Conservation (phyloP, 129 eudicot species). For the Rutidosis leptorrhynchoides region DNA sequence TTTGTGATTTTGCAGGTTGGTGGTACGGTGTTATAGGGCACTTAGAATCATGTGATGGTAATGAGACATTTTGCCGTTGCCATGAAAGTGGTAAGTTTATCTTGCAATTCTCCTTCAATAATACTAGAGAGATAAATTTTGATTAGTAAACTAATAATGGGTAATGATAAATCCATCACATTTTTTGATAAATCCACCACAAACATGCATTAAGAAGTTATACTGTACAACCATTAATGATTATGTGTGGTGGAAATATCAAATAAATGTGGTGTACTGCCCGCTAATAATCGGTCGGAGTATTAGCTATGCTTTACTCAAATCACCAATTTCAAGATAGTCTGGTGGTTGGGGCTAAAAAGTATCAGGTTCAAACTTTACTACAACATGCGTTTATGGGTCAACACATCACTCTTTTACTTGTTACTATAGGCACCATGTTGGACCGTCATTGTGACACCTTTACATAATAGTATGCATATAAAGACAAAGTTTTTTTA, state of each 20-base stretch:
- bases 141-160: too few relatives aligned
- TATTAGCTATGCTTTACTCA: background rate
- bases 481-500: background rate
- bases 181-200: too few relatives aligned
- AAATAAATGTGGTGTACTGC: too few relatives aligned
- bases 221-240: too few relatives aligned
- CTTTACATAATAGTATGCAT: too few relatives aligned
- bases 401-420: too few relatives aligned
- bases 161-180: too few relatives aligned
- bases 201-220: too few relatives aligned
- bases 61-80: constrained; percentile 56
- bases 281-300: background rate
- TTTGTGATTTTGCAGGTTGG: constrained; percentile 60
- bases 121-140: background rate
- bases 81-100: constrained; percentile 53
- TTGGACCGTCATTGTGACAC: background rate
- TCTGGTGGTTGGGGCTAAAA: background rate
- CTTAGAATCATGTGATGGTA: constrained; percentile 75
- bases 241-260: too few relatives aligned
- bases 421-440: background rate
- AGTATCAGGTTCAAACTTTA: too few relatives aligned
- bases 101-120: background rate
- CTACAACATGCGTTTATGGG: too few relatives aligned
- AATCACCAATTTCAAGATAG: too few relatives aligned
- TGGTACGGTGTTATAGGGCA: constrained; percentile 92